Conservation (phyloP, 768 basidiomycete genomes). For the Panaeolus cyanescens region DNA sequence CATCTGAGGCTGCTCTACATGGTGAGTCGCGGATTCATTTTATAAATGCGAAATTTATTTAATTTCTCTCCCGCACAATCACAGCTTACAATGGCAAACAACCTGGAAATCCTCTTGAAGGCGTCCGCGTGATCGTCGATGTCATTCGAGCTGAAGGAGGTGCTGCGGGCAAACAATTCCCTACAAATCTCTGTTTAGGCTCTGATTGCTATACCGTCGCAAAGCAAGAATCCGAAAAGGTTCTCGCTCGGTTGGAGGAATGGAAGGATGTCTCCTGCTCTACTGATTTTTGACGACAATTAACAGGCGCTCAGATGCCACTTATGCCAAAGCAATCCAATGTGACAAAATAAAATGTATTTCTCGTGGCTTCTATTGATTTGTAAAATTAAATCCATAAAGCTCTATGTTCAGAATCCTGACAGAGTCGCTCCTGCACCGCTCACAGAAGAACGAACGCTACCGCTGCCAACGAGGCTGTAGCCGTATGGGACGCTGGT, state of each 20-base stretch:
- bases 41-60: neutral
- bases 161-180: constrained; percentile 28
- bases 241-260: constrained; percentile 20
- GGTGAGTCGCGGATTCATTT: constrained; percentile 18
- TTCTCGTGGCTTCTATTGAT: too few relatives aligned
- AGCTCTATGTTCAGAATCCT: too few relatives aligned
- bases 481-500: too few relatives aligned
- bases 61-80: neutral
- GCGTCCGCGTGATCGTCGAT: constrained; percentile 31
- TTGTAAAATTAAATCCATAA: too few relatives aligned
- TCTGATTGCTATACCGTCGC: constrained; percentile 25
- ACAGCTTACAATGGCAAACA: constrained; percentile 32
- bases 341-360: too few relatives aligned
- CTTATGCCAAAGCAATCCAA: too few relatives aligned
- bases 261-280: constrained; percentile 30
- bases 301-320: too few relatives aligned
- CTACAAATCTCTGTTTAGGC: constrained; percentile 24
- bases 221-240: constrained; percentile 16
- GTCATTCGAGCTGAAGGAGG: constrained; percentile 29
- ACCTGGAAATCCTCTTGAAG: constrained; percentile 35
- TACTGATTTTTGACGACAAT: constrained; percentile 19
- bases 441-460: neutral
- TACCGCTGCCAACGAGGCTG: neutral
- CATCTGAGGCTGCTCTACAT: constrained; percentile 23
- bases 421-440: too few relatives aligned